Conservation (phyloP, 352 stramenopile genomes). For the Phytopythium sindhum region DNA sequence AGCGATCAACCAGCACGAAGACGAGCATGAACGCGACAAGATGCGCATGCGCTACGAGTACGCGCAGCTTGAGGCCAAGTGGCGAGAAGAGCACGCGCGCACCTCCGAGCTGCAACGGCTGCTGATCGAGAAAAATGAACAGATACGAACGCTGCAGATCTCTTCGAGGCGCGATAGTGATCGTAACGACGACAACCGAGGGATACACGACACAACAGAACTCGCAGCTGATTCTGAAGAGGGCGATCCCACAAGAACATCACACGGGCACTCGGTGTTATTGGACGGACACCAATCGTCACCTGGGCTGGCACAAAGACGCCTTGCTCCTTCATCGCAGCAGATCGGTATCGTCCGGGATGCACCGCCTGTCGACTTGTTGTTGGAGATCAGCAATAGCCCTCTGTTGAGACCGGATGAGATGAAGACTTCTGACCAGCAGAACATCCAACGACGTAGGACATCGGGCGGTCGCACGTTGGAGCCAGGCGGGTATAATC, state of each 20-base stretch:
- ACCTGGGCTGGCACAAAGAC: background rate
- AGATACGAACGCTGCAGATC: slow-evolving; percentile 22
- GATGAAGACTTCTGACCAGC: background rate
- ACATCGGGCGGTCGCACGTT: background rate
- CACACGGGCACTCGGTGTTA: background rate
- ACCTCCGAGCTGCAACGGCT: slow-evolving; percentile 54
- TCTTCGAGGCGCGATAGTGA: too few species aligned
- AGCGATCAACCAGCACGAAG: slow-evolving; percentile 71
- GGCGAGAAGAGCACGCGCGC: slow-evolving; percentile 46
- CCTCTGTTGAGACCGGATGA: background rate
- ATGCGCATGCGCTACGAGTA: slow-evolving; percentile 37
- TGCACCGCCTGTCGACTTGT: background rate
- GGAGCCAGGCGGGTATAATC: background rate
- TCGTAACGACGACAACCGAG: background rate
- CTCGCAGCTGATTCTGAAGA: background rate
- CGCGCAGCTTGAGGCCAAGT: slow-evolving; percentile 26
- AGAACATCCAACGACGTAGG: background rate
- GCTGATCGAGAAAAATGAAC: slow-evolving; percentile 68
- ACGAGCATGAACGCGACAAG: slow-evolving; percentile 53
- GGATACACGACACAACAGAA: too few species aligned
- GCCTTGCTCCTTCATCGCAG: background rate
- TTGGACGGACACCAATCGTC: background rate
- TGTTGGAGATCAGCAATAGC: slow-evolving; percentile 6
- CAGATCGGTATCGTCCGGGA: background rate
- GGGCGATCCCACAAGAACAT: background rate